Evolutionary conservation across 164 flowering plant genomes (phyloP).

Genomic region (Saururus chinensis): DNA sequence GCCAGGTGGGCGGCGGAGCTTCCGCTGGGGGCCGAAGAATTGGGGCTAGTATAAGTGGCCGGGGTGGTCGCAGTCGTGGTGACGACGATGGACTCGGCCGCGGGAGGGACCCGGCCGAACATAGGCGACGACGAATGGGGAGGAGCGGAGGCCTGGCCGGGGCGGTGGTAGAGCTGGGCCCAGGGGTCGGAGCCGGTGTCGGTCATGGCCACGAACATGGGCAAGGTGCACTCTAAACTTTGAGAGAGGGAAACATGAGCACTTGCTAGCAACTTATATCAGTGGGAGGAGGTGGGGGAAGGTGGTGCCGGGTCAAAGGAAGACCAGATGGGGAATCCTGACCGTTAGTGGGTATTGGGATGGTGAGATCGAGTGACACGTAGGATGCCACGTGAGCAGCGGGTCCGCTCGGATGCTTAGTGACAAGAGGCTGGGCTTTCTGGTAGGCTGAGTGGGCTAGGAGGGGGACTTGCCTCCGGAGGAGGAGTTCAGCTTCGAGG

Average conservation of each 20-base stretch:
- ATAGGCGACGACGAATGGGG: neutral
- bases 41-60: neutral
- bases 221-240: neutral
- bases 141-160: neutral
- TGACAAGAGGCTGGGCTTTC: neutral
- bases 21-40: neutral
- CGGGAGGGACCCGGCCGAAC: neutral
- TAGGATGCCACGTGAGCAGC: too few species aligned
- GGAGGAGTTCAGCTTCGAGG: neutral
- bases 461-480: neutral
- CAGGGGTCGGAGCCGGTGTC: conserved; percentile 31
- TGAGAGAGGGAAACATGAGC: too few species aligned
- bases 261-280: neutral
- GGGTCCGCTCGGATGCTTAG: too few species aligned
- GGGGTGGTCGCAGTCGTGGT: conserved; percentile 6
- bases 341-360: neutral
- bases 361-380: too few species aligned
- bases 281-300: neutral
- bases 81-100: conserved; percentile 16
- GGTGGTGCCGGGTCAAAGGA: neutral
- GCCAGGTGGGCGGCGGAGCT: conserved; percentile 9
- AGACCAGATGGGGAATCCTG: neutral
- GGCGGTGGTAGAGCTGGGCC: conserved; percentile 25
- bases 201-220: conserved; percentile 13
- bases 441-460: neutral